Evolutionary conservation across 805 yeast genomes (phyloP).

Genomic region (Candida mattraensis): DNA sequence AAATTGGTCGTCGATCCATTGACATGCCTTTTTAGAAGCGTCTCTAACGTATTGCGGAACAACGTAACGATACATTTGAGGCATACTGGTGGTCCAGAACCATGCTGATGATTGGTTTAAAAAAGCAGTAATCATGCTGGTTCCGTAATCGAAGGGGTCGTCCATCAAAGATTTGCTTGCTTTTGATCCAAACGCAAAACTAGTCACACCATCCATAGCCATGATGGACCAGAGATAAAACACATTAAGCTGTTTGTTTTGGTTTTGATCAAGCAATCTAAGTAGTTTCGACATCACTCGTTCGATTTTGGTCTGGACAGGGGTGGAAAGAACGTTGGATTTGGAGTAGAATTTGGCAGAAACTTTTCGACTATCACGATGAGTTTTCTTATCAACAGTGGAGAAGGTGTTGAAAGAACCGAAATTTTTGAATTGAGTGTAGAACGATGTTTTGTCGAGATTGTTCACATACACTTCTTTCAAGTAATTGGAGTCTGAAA

Average conservation of each 20-base stretch:
- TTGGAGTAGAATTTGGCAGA: conserved; percentile 47
- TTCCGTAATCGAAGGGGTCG: conserved; percentile 38
- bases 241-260: conserved; percentile 45
- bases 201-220: conserved; percentile 70
- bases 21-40: conserved; percentile 40
- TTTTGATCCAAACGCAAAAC: conserved; percentile 55
- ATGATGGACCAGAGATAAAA: conserved; percentile 64
- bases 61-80: conserved; percentile 50
- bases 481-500: conserved; percentile 49
- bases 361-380: conserved; percentile 41
- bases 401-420: conserved; percentile 62
- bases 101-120: conserved; percentile 54
- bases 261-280: conserved; percentile 22
- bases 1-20: conserved; percentile 43
- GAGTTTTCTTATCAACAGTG: conserved; percentile 47
- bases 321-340: conserved; percentile 34
- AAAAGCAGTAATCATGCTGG: conserved; percentile 44
- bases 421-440: conserved; percentile 58
- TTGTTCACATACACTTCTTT: conserved; percentile 57
- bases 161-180: conserved; percentile 46
- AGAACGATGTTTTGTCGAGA: conserved; percentile 57
- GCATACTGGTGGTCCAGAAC: conserved; percentile 66
- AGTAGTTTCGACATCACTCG: conserved; percentile 33
- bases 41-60: conserved; percentile 41
- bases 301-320: conserved; percentile 36